These are phyloP conservation scores for Obelidium mucronatum DNA, from an alignment of 192 early-diverging fungal species.

Conservation along the genomic window DNA sequence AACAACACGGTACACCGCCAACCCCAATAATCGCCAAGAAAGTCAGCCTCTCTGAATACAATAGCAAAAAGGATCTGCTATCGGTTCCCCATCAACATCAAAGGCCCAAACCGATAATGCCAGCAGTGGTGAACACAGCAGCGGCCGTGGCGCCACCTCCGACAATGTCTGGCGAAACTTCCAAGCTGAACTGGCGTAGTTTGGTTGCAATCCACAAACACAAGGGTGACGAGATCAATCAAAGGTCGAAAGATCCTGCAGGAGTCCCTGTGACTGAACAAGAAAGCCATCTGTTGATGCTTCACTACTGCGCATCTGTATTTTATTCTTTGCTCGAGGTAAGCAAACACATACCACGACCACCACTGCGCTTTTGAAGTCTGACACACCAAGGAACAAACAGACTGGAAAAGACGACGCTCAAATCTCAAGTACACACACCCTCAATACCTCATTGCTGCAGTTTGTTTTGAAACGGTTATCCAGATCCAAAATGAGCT, in stretches of 20 bases:
- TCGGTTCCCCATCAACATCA: not conserved
- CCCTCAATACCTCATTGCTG: constrained; percentile 6
- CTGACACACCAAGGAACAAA: not conserved
- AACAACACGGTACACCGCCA: not conserved
- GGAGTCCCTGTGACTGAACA: not conserved
- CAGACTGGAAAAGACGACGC: constrained; percentile 28
- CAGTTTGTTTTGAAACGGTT: constrained; percentile 29
- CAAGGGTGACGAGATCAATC: constrained; percentile 29
- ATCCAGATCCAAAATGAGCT: not conserved
- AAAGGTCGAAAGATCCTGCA: not conserved
- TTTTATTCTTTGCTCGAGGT: constrained; percentile 35
- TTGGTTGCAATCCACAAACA: constrained; percentile 27
- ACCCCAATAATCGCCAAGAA: constrained; percentile 6
- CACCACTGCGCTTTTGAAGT: not conserved
- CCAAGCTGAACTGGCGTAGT: constrained; percentile 23
- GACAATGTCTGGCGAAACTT: not conserved
- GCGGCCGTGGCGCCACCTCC: not conserved
- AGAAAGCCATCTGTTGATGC: not conserved
- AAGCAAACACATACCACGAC: too few relatives aligned
- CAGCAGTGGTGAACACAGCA: not conserved
- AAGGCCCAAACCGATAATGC: not conserved
- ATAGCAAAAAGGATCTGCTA: not conserved
- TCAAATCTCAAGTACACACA: constrained; percentile 18
- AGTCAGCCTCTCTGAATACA: constrained; percentile 31
- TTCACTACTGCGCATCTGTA: constrained; percentile 21